Percentiles rank a stretch among this genome's conserved stretches.
phyloP scores from a whole-genome alignment of 1,139 yeast genomes.

The Pneumocystis wakefieldiae region DNA sequence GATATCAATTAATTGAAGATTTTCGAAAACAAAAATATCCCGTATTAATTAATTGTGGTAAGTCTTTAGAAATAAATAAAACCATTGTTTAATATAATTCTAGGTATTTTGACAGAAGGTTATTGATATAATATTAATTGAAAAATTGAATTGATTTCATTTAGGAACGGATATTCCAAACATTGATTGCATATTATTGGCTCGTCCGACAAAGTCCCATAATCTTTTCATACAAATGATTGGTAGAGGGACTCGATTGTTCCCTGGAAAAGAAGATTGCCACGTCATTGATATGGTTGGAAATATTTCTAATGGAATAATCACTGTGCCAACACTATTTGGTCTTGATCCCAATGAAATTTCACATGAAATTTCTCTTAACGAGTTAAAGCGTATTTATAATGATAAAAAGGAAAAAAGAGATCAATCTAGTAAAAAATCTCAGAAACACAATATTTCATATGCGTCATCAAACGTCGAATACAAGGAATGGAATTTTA shows the following conservation, averaged over 20 bases:
- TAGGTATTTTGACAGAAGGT: conserved; percentile 62
- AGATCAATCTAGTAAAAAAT: conserved; percentile 2
- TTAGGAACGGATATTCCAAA: conserved; percentile 74
- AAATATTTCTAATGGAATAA: conserved; percentile 41
- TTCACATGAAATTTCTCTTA: conserved; percentile 6
- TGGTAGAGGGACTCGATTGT: conserved; percentile 70
- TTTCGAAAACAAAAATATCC: conserved; percentile 50
- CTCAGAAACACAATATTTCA: background rate
- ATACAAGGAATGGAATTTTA: conserved; percentile 8
- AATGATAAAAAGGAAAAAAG: conserved; percentile 1
- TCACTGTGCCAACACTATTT: conserved; percentile 45
- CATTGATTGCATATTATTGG: conserved; percentile 64
- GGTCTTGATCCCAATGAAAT: conserved; percentile 31
- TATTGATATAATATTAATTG: background rate
- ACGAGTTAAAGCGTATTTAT: conserved; percentile 6
- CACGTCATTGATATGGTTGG: conserved; percentile 68
- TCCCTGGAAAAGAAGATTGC: conserved; percentile 48
- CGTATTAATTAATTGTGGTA: conserved; percentile 69
- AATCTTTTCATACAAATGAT: conserved; percentile 72
- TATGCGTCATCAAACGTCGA: conserved; percentile 1
- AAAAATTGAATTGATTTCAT: background rate
- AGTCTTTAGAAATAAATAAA: background rate
- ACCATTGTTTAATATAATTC: background rate
- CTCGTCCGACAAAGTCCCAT: conserved; percentile 68
- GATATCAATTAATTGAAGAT: conserved; percentile 40